These are phyloP conservation scores for Sanguinoderma infundibulare DNA, from an alignment of 1,284 basidiomycete species.

Conservation along the genomic window DNA sequence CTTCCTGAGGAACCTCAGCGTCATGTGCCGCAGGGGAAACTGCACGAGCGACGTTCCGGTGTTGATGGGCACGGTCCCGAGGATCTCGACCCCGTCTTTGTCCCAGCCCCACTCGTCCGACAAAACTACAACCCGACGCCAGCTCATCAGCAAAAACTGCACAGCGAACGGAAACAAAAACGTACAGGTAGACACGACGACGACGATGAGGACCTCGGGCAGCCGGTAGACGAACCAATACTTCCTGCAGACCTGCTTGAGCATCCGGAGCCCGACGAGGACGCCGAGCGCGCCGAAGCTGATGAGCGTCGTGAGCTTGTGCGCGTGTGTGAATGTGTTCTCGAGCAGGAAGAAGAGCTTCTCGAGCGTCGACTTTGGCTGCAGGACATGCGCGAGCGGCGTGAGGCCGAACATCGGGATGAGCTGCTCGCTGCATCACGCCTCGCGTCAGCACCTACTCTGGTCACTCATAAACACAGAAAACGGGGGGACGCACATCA, in stretches of 20 bases:
- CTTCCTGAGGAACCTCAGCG: slow-evolving; percentile 66
- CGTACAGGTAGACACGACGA: slow-evolving; percentile 81
- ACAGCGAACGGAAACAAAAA: slow-evolving; percentile 21
- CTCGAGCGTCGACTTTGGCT: slow-evolving; percentile 70
- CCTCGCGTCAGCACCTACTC: not conserved
- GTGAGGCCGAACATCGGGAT: slow-evolving; percentile 82
- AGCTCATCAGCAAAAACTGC: not conserved
- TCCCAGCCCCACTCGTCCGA: slow-evolving; percentile 80
- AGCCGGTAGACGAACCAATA: slow-evolving; percentile 76
- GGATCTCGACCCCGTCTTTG: slow-evolving; percentile 75
- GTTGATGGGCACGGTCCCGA: slow-evolving; percentile 76
- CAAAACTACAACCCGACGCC: slow-evolving; percentile 53
- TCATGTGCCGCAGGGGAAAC: slow-evolving; percentile 66
- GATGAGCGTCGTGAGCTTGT: slow-evolving; percentile 73
- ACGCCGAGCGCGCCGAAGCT: slow-evolving; percentile 69
- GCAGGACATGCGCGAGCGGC: slow-evolving; percentile 54
- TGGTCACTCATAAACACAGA: not conserved
- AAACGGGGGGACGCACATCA: slow-evolving; percentile 52
- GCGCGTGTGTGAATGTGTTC: slow-evolving; percentile 60
- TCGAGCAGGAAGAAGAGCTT: slow-evolving; percentile 81
- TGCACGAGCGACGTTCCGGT: slow-evolving; percentile 64
- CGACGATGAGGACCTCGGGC: slow-evolving; percentile 84
- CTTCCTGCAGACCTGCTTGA: slow-evolving; percentile 59
- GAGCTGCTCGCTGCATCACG: slow-evolving; percentile 67
- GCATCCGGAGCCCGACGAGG: slow-evolving; percentile 62